Evolutionary conservation across 2,329 filamentous ascomycete genomes (phyloP).

Genomic region (Colletotrichum lini): DNA sequence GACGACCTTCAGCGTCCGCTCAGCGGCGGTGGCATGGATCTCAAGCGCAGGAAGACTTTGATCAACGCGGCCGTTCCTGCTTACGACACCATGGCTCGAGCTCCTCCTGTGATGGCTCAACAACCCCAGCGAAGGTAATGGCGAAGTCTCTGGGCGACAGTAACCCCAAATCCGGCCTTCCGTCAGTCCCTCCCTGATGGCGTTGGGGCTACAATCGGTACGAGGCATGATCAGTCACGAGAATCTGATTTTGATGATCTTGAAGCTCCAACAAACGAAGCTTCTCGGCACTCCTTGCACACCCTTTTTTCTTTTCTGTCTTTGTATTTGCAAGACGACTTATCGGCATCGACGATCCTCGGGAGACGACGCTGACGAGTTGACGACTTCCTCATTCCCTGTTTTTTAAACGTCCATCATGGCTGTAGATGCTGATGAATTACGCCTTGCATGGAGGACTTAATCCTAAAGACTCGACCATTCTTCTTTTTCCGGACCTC

Average conservation of each 20-base stretch:
- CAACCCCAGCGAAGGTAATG: conserved; percentile 56
- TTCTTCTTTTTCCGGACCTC: conserved; percentile 34
- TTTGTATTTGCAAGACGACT: conserved; percentile 50
- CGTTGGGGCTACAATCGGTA: conserved; percentile 33
- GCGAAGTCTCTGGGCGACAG: conserved; percentile 17
- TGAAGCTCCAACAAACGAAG: conserved; percentile 18
- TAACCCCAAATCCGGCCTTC: conserved; percentile 6
- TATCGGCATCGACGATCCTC: conserved; percentile 47
- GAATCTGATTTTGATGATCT: conserved; percentile 29
- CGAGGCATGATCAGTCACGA: conserved; percentile 37
- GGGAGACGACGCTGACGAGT: conserved; percentile 53
- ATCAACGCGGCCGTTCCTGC: conserved; percentile 71
- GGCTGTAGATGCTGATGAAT: conserved; percentile 62
- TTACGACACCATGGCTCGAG: conserved; percentile 66
- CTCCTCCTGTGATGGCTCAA: conserved; percentile 61
- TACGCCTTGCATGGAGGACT: conserved; percentile 58
- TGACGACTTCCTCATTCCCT: conserved; percentile 54
- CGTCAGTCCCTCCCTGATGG: conserved; percentile 33
- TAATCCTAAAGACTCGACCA: conserved; percentile 43
- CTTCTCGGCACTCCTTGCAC: conserved; percentile 40
- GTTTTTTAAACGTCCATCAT: conserved; percentile 51
- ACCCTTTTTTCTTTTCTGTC: conserved; percentile 42
- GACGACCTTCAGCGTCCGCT: conserved; percentile 73
- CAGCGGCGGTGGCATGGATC: conserved; percentile 71
- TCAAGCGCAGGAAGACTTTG: conserved; percentile 86